These are phyloP conservation scores for Globisporangium splendens DNA, from an alignment of 352 stramenopile species.

Conservation along the genomic window DNA sequence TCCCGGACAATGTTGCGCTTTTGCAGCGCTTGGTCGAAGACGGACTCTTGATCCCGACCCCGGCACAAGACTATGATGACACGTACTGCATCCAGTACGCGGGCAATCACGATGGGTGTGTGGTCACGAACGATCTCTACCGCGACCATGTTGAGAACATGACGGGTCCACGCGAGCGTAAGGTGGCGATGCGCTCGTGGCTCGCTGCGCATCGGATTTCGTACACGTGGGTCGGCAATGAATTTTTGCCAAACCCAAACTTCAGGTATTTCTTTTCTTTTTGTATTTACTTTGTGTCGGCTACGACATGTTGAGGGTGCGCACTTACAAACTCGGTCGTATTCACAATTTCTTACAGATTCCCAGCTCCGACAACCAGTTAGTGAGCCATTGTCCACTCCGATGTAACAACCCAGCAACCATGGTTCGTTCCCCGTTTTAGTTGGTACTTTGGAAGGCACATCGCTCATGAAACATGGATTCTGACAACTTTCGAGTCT, in stretches of 20 bases:
- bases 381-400: too few species aligned
- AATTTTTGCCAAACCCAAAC: conserved; percentile 87
- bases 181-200: conserved; percentile 62
- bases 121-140: conserved; percentile 89
- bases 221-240: conserved; percentile 85
- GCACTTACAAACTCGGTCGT: too few species aligned
- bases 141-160: conserved; percentile 80
- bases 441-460: too few species aligned
- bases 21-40: conserved; percentile 67
- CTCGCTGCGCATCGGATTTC: conserved; percentile 75
- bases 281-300: too few species aligned
- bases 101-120: conserved; percentile 59
- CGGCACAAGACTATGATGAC: conserved; percentile 87
- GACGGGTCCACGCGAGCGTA: conserved; percentile 46
- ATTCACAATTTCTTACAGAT: too few species aligned
- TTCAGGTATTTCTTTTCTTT: conserved; percentile 35
- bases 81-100: conserved; percentile 90
- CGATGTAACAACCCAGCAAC: too few species aligned
- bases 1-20: conserved; percentile 70
- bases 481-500: too few species aligned
- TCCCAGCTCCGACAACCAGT: too few species aligned
- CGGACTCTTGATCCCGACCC: conserved; percentile 74
- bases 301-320: too few species aligned
- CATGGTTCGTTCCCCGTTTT: too few species aligned
- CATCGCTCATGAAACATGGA: too few species aligned